These are phyloP conservation scores for Phytophthora chlamydospora DNA, from an alignment of 352 stramenopile genomes.

Conservation along the genomic window DNA sequence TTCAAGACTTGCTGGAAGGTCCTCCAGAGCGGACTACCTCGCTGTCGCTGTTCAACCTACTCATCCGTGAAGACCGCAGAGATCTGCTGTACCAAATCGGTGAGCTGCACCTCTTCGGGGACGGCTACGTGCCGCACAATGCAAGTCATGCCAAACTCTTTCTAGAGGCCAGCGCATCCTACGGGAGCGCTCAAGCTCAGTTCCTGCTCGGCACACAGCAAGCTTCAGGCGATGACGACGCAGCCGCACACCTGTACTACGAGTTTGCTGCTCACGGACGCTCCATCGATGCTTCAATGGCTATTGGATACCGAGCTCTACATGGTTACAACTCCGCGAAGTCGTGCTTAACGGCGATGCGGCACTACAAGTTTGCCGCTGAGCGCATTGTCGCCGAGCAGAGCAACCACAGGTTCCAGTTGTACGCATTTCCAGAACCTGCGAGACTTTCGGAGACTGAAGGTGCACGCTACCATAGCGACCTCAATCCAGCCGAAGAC, in stretches of 20 bases:
- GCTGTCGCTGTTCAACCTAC: slow-evolving; percentile 31
- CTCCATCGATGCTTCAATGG: slow-evolving; percentile 55
- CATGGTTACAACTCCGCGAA: slow-evolving; percentile 55
- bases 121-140: slow-evolving; percentile 19
- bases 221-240: slow-evolving; percentile 17
- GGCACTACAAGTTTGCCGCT: slow-evolving; percentile 80
- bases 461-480: slow-evolving; percentile 21
- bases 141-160: slow-evolving; percentile 34
- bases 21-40: slow-evolving; percentile 20
- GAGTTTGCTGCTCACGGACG: slow-evolving; percentile 60
- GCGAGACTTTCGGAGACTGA: slow-evolving; percentile 46
- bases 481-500: slow-evolving; percentile 39
- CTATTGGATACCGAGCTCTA: slow-evolving; percentile 70
- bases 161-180: slow-evolving; percentile 46
- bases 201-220: slow-evolving; percentile 50
- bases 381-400: slow-evolving; percentile 49
- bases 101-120: slow-evolving; percentile 42
- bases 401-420: slow-evolving; percentile 20
- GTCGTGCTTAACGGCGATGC: slow-evolving; percentile 62
- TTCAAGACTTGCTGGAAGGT: slow-evolving; percentile 25
- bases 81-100: slow-evolving; percentile 45
- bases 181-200: slow-evolving; percentile 43
- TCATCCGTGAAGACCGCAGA: slow-evolving; percentile 24
- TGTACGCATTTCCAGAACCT: slow-evolving; percentile 44
- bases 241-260: slow-evolving; percentile 50